Base-by-base conservation (phyloP, 306 rosid genomes). In the Inga oerstediana region DNA sequence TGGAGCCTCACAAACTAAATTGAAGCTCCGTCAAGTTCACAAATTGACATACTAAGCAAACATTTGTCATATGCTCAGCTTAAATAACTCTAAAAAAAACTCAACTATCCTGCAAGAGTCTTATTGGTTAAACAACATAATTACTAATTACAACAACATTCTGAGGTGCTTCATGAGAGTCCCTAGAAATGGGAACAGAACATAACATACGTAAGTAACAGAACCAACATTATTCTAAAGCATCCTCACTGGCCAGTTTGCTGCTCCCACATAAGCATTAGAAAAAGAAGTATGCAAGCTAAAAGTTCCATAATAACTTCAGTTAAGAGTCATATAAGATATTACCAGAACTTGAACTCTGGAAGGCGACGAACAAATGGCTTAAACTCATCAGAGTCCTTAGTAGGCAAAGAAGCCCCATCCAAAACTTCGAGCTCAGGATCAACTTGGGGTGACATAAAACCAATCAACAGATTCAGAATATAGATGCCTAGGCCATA, bases 331-430 rank as follows among this genome's bases (percentile, higher is more conserved):
- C 56, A 69, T 15, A 30, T 80, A 89, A 92, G 94, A 68, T 15
- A 39, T 52, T 92, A 92, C 97, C 97, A 92, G 78, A 92, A 92
- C 84, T 90, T 90, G 79, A 92, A 92, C 90, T 92, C 97, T 1
- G 97, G 94, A 78, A 90, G 94, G 77, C 97, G 91, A 74, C 94
- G 97, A 66, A 89, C 84, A 75, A 92, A 92, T 15, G 97, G 97
- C 80, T 77, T 90, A 76, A 92, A 92, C 86, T 92, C 97, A 71
- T 92, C 94, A 3, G 89, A 89, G 15, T 89, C 94, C 74, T 72
- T 83, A 7, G 90, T 92, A 8, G 97, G 97, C 89, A 90, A 82
- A 2, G 91, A 81, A 83, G 91, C 89, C 79, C 97, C 97, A 10
- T 87, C 97, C 72, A 82, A 83, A 48, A 74, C 85, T 79, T 90